Conservation (phyloP, 345 rosid species). For the Combretum micranthum region DNA sequence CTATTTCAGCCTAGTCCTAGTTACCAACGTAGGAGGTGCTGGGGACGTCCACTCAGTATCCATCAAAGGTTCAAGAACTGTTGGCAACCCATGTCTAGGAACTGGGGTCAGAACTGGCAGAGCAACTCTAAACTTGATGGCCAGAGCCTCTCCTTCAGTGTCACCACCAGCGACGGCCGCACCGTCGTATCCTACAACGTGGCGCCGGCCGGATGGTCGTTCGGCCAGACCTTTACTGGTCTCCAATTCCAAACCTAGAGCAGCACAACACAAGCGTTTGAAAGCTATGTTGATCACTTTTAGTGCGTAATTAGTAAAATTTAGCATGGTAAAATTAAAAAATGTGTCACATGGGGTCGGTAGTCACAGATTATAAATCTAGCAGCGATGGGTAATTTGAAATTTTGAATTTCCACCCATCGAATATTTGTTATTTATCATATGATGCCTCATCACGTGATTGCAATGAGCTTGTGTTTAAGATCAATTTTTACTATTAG, state of each 20-base stretch:
- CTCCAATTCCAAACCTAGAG: slow-evolving; percentile 16
- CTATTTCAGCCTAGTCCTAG: slow-evolving; percentile 49
- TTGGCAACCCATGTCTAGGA: slow-evolving; percentile 52
- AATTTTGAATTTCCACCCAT: too few species aligned
- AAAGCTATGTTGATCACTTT: background rate
- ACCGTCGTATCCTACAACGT: slow-evolving; percentile 29
- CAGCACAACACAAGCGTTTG: background rate
- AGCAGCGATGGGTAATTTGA: too few species aligned
- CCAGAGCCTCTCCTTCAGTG: slow-evolving; percentile 46
- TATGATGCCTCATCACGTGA: too few species aligned
- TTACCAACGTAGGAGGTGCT: slow-evolving; percentile 57
- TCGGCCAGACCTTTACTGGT: slow-evolving; percentile 47
- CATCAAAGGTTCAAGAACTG: slow-evolving; percentile 42
- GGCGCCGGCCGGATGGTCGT: slow-evolving; percentile 43
- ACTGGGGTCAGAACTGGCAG: slow-evolving; percentile 70
- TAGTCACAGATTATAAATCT: too few species aligned
- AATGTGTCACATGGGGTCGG: too few species aligned
- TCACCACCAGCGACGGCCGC: slow-evolving; percentile 39
- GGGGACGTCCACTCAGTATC: slow-evolving; percentile 42
- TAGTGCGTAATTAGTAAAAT: background rate
- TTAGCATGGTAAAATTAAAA: background rate
- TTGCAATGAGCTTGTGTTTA: too few species aligned
- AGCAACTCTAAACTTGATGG: slow-evolving; percentile 35
- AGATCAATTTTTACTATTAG: too few species aligned
- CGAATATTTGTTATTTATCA: too few species aligned